Evolutionary conservation across 805 yeast species (phyloP), one percentile per base, ranked within the genome.

Genomic region (Wickerhamiella azymoides): DNA sequence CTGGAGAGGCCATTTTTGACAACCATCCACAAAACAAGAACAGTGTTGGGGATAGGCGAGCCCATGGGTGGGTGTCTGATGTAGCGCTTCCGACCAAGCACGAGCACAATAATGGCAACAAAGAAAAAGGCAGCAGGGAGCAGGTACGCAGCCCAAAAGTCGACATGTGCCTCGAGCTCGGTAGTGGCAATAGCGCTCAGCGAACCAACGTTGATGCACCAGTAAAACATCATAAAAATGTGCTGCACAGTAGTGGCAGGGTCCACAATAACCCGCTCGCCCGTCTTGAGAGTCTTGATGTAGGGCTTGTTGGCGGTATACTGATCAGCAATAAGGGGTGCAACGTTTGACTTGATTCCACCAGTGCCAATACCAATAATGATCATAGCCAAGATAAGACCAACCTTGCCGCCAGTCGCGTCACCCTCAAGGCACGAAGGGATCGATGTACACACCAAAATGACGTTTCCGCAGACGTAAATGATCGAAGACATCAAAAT

Each of bases 281-380:
- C 94, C 24, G 68, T 58, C 52, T 72, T 71, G 47, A 72, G 65
- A 3, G 72, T 73, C 59, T 69, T 72, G 46, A 83, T 74, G 43
- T 71, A 74, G 51, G 77, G 80, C 53, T 72, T 69, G 47, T 73
- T 66, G 58, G 76, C 73, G 39, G 79, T 77, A 58, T 73, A 77
- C 63, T 79, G 84, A 56, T 79, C 83, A 40, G 85, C 88, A 59
- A 83, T 76, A 59, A 83, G 68, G 16, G 82, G 80, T 5, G 85
- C 74, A 26, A 82, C 76, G 55, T 82, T 81, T 36, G 86, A 70
- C 61, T 83, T 83, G 59, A 83, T 83, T 54, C 85, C 80, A 57
- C 92, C 92, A 27, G 92, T 79, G 36, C 85, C 89, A 35, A 80
- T 54, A 53, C 89, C 89, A 55, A 83, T 74, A 45, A 76, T 62